Conservation (phyloP, 78 protist genomes). For the Speleostelium caveatum region DNA sequence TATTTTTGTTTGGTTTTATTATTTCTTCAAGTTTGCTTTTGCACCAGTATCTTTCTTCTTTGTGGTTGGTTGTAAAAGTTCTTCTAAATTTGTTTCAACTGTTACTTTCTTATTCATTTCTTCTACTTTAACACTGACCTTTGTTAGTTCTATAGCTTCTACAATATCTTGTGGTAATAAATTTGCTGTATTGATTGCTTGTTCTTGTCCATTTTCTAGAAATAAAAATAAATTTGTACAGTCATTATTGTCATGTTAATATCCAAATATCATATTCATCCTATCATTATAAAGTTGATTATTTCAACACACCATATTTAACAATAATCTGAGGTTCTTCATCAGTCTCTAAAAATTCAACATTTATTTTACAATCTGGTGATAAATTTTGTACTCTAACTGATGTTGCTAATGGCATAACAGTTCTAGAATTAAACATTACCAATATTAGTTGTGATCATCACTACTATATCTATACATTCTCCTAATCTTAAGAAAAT, state of each 20-base stretch:
- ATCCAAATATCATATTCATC: neutral
- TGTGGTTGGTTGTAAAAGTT: constrained; percentile 63
- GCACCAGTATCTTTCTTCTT: constrained; percentile 83
- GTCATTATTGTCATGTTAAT: neutral
- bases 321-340: constrained; percentile 23
- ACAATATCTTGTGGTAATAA: constrained; percentile 17
- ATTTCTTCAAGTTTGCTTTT: constrained; percentile 34
- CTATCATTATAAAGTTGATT: neutral
- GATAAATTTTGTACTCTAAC: neutral
- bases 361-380: constrained; percentile 48
- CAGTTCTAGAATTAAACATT: constrained; percentile 33
- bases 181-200: constrained; percentile 31
- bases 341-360: neutral
- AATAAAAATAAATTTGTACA: neutral
- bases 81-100: constrained; percentile 52
- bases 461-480: too few relatives aligned
- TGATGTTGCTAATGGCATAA: constrained; percentile 38
- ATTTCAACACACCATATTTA: constrained; percentile 32
- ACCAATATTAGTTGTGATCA: neutral
- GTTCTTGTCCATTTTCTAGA: constrained; percentile 50
- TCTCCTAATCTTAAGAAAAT: too few relatives aligned
- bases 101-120: constrained; percentile 22
- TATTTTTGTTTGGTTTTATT: neutral
- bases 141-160: constrained; percentile 35
- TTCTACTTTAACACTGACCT: constrained; percentile 34